Base-by-base conservation (phyloP, 2,329 filamentous ascomycete species). In the Sphaerulina vaccinii region DNA sequence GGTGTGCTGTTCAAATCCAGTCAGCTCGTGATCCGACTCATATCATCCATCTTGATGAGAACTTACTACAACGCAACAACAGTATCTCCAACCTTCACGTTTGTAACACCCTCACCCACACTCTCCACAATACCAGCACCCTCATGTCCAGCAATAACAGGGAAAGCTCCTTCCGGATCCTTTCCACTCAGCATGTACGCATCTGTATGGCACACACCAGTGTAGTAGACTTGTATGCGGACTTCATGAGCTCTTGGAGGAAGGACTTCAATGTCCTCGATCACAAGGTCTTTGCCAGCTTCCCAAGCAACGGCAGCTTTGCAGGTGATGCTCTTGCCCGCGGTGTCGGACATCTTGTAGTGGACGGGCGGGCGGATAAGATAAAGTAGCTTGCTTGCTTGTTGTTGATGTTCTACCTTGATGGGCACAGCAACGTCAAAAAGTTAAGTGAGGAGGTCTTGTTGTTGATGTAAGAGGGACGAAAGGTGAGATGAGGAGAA, bases 181-280 rank as follows among this genome's bases (percentile, higher is more conserved):
- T 96, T 97, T 61, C 93, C 93, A 48, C 89, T 95, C 58, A 95
- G 83, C 50, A 89, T 95, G 81, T 68, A 68, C 68, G 93, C 90
- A 80, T 95, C 90, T 87, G 92, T 99, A 78, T 99, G 93, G 80
- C 93, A 99, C 71, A 99, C 93, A 75, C 93, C 93, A 48, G 93
- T 99, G 79, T 96, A 95, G 80, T 92, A 86, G 71, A 97, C 89
- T 79, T 97, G 78, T 70, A 99, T 96, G 66, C 93, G 89, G 69
- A 99, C 93, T 78, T 99, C 93, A 75, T 95, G 83, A 56, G 92
- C 91, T 74, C 81, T 85, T 54, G 93, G 93, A 58, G 92, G 87
- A 47, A 80, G 83, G 61, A 99, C 93, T 76, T 97, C 91, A 66
- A 99, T 80, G 63, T 95, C 89, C 76, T 99, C 93, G 63, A 97